phyloP scores from a whole-genome alignment of 2,329 filamentous ascomycete genomes.

The Aaosphaeria pasadenensis region DNA sequence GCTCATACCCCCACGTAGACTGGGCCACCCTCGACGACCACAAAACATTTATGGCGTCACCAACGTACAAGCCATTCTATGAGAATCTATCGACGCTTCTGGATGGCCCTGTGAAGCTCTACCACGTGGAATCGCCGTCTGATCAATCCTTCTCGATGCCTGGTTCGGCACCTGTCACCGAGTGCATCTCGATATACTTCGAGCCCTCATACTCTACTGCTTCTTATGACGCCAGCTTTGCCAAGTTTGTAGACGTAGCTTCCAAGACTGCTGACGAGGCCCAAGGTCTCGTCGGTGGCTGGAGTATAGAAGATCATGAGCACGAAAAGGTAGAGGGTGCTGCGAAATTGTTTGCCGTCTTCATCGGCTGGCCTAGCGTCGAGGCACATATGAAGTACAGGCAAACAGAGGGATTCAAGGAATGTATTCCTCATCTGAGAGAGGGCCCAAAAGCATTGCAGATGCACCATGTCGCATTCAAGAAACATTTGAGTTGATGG shows the following conservation, averaged over 20 bases:
- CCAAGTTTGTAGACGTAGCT: conserved; percentile 37
- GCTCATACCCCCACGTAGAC: conserved; percentile 23
- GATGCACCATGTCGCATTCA: conserved; percentile 30
- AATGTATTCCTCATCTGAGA: conserved; percentile 41
- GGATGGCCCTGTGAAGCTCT: conserved; percentile 19
- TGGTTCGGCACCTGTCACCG: conserved; percentile 47
- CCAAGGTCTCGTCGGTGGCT: conserved; percentile 26
- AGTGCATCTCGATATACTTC: conserved; percentile 48
- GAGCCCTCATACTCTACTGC: conserved; percentile 21
- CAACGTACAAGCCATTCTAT: conserved; percentile 40
- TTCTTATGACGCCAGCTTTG: conserved; percentile 28
- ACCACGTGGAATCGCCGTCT: conserved; percentile 34
- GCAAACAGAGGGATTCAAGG: conserved; percentile 45
- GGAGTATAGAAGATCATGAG: conserved; percentile 32
- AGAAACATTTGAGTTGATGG: too few species aligned
- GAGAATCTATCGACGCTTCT: conserved; percentile 26
- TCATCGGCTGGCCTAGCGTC: conserved; percentile 52
- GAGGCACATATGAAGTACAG: conserved; percentile 49
- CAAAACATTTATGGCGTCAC: conserved; percentile 37
- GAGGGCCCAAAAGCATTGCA: conserved; percentile 42
- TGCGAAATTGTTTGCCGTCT: conserved; percentile 42
- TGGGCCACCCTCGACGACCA: conserved; percentile 43
- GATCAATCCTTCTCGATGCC: conserved; percentile 22
- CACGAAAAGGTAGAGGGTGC: conserved; percentile 25
- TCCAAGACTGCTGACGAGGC: conserved; percentile 27